Evolutionary conservation across 495 filamentous ascomycete species (phyloP), one percentile per base, ranked within the genome.

Genomic region (Penicillium alfredii): DNA sequence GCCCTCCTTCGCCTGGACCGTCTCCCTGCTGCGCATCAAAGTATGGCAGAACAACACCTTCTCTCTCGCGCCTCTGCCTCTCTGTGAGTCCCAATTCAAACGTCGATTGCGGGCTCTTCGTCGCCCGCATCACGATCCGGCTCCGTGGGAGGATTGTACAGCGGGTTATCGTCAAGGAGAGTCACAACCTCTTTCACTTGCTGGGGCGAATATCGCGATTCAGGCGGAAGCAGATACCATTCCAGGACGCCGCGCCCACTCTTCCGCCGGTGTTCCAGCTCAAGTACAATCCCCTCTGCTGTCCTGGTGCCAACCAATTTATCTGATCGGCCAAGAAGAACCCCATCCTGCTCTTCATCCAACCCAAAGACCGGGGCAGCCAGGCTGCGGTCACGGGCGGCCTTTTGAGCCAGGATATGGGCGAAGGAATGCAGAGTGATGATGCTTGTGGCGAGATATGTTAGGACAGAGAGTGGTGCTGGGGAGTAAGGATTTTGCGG

Each of bases 31-130:
- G 92, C 10, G 92, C 90, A 70, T 97, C 92, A 51, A 89, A 90
- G 61, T 96, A 96, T 18, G 92, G 93, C 46, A 98, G 55, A 17
- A 95, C 86, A 12, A 98, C 79, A 3, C 83, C 85, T 51, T 96
- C 88, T 38, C 92, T 67, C 24, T 90, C 89, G 40, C 68, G 67
- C 42, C 80, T 73, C 66, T 98, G 90, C 62, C 86, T 83, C 41
- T 89, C 88, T n/a, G 89, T 97, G 35, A 98, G 61, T 4, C 82
- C 79, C 13, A 97, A 61, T 42, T 84, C 81, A 51, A 98, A 98
- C 9, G 90, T 93, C 5, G 77, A 72, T 22, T 71, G n/a, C 69
- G 8, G 71, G 77, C n/a, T 71, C 77, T 11, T 69, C 76, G 2
- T 62, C 64, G 2, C 49, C 66, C 4, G 40, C 51, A 5, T 10